A percentile compares a stretch with the other conserved stretches of the same genome.
phyloP scores from a whole-genome alignment of 2,329 filamentous ascomycete genomes.

The Arachnopeziza araneosa region DNA sequence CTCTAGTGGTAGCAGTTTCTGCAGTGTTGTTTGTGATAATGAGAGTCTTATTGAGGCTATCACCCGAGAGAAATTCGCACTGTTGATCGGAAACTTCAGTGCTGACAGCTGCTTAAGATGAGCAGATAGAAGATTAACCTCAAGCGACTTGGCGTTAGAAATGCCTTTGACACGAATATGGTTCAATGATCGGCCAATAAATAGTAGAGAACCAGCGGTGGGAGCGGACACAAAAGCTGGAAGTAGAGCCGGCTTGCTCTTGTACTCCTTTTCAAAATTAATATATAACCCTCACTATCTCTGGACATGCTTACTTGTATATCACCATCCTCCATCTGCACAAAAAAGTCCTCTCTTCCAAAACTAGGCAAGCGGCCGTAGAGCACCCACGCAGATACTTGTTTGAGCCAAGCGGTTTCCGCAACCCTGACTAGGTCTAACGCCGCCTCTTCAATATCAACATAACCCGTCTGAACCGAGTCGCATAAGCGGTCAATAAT shows the following conservation, averaged over 20 bases:
- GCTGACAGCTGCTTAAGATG: constrained; percentile 65
- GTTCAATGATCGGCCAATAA: constrained; percentile 84
- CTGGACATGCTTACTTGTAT: constrained; percentile 28
- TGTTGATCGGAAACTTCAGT: constrained; percentile 68
- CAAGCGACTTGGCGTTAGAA: constrained; percentile 37
- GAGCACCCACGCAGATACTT: constrained; percentile 83
- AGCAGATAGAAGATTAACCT: constrained; percentile 56
- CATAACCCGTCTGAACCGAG: constrained; percentile 82
- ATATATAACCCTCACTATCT: constrained; percentile 3
- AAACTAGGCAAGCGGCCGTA: constrained; percentile 78
- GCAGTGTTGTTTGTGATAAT: constrained; percentile 76
- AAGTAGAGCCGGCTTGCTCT: constrained; percentile 53
- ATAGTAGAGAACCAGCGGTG: constrained; percentile 78
- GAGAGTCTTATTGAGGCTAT: constrained; percentile 74
- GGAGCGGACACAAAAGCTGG: constrained; percentile 73
- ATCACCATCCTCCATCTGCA: constrained; percentile 43
- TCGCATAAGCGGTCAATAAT: constrained; percentile 72
- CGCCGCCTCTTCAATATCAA: constrained; percentile 75
- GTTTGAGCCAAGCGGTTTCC: constrained; percentile 87
- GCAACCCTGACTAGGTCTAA: constrained; percentile 68
- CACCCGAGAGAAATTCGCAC: constrained; percentile 62
- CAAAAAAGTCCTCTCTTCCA: constrained; percentile 82
- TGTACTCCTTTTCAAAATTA: constrained; percentile 46
- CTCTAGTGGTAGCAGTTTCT: constrained; percentile 71
- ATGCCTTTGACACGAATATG: constrained; percentile 61